These are phyloP conservation scores for Francoa sonchifolia DNA, from an alignment of 441 rosid genomes.

Conservation along the genomic window DNA sequence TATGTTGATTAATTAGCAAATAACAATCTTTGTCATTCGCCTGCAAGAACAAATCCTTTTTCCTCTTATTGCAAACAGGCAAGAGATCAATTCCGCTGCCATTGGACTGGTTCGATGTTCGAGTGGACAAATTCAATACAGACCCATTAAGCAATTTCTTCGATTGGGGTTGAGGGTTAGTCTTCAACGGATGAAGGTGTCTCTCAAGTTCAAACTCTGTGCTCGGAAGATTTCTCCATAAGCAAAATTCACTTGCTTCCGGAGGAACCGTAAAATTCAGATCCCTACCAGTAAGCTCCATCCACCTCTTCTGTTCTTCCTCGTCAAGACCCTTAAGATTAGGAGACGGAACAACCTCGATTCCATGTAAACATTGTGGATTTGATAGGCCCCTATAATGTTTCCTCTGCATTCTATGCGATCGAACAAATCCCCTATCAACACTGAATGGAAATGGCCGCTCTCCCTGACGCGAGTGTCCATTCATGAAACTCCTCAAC, in stretches of 20 bases:
- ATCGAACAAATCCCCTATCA: constrained; percentile 57
- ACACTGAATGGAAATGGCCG: constrained; percentile 49
- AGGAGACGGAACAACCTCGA: constrained; percentile 46
- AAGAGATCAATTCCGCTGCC: constrained; percentile 44
- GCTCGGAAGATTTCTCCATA: constrained; percentile 56
- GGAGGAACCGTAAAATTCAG: constrained; percentile 39
- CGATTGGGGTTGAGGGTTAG: constrained; percentile 28
- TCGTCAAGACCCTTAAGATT: constrained; percentile 42
- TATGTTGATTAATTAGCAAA: constrained; percentile 25
- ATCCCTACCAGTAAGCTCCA: constrained; percentile 57
- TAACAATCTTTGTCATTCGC: constrained; percentile 40
- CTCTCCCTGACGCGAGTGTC: constrained; percentile 63
- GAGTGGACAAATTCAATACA: constrained; percentile 45
- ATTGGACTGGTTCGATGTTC: constrained; percentile 26
- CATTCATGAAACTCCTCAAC: constrained; percentile 60
- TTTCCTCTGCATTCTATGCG: constrained; percentile 67
- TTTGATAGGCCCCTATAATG: constrained; percentile 64
- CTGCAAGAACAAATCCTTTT: constrained; percentile 39
- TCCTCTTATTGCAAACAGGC: constrained; percentile 48
- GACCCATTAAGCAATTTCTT: constrained; percentile 55
- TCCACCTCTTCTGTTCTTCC: constrained; percentile 59
- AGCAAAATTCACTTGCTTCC: constrained; percentile 52
- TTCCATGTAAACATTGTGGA: constrained; percentile 66
- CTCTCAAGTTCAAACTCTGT: constrained; percentile 58
- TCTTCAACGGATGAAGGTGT: constrained; percentile 33